These are phyloP conservation scores for Chenopodium suecicum DNA, from an alignment of 148 eudicot genomes.

Conservation along the genomic window DNA sequence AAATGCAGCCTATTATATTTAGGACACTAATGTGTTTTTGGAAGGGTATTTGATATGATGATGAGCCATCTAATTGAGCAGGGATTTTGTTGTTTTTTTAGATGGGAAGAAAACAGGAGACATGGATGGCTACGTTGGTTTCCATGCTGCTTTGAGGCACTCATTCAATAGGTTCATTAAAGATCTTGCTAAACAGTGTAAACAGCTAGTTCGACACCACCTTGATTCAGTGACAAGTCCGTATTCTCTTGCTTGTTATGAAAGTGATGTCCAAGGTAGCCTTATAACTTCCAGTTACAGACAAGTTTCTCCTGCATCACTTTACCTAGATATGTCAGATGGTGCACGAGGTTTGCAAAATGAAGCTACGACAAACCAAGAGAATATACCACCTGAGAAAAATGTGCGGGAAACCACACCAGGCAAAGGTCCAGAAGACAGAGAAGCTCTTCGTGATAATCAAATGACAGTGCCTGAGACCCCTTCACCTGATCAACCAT, in stretches of 20 bases:
- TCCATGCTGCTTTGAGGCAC: conserved; percentile 86
- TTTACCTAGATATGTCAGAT: conserved; percentile 72
- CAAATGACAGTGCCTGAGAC: conserved; percentile 94
- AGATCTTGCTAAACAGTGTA: conserved; percentile 81
- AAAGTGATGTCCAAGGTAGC: conserved; percentile 45
- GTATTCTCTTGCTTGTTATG: conserved; percentile 84
- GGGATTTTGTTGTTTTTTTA: conserved; percentile 23
- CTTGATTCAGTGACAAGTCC: conserved; percentile 98
- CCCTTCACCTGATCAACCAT: conserved; percentile 93
- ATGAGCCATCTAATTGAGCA: not conserved
- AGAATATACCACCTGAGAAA: conserved; percentile 75
- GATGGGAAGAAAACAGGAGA: conserved; percentile 70
- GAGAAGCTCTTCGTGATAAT: conserved; percentile 66
- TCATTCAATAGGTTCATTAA: conserved; percentile 72
- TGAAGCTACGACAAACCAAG: conserved; percentile 59
- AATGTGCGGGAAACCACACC: conserved; percentile 71
- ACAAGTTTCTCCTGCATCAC: conserved; percentile 50
- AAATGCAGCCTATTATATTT: too few relatives aligned
- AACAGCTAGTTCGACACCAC: conserved; percentile 85
- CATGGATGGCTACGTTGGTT: conserved; percentile 93
- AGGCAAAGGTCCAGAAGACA: conserved; percentile 64
- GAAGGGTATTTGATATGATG: not conserved
- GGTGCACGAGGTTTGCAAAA: conserved; percentile 36
- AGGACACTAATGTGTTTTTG: too few relatives aligned
- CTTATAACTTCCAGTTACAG: conserved; percentile 37